phyloP scores from a whole-genome alignment of 768 basidiomycete species.

The Tulasnella sp. region DNA sequence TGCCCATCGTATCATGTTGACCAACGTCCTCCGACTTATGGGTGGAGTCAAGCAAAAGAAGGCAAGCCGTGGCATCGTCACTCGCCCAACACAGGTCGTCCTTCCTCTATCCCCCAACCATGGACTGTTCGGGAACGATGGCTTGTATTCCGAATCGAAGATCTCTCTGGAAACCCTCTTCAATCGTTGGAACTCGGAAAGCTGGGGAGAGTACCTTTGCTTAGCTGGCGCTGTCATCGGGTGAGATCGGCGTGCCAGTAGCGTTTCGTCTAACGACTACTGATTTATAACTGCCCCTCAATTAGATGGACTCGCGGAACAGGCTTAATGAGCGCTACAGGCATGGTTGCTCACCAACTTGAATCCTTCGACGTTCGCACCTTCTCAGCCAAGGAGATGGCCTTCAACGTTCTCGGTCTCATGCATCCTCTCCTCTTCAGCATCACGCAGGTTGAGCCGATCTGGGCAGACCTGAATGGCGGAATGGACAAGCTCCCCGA shows the following conservation, averaged over 20 bases:
- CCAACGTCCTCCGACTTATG: slow-evolving; percentile 91
- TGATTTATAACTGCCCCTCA: neutral
- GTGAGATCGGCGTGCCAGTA: slow-evolving; percentile 45
- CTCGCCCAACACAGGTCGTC: slow-evolving; percentile 97
- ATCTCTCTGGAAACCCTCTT: slow-evolving; percentile 97
- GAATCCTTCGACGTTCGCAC: slow-evolving; percentile 93
- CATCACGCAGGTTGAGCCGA: slow-evolving; percentile 98
- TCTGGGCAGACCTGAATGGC: slow-evolving; percentile 98
- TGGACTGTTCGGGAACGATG: slow-evolving; percentile 96
- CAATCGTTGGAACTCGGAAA: slow-evolving; percentile 96
- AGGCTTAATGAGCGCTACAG: slow-evolving; percentile 92
- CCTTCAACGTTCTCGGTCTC: slow-evolving; percentile 97
- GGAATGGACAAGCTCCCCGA: slow-evolving; percentile 97
- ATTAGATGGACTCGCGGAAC: slow-evolving; percentile 95
- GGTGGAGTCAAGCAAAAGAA: slow-evolving; percentile 99
- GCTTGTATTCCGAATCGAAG: slow-evolving; percentile 97
- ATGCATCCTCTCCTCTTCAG: slow-evolving; percentile 99
- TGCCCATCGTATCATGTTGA: slow-evolving; percentile 97
- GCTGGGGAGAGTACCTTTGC: slow-evolving; percentile 98
- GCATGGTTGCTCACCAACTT: slow-evolving; percentile 89
- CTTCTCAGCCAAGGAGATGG: slow-evolving; percentile 99
- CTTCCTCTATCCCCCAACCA: slow-evolving; percentile 97
- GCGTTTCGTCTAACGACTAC: neutral
- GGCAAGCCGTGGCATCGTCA: slow-evolving; percentile 92
- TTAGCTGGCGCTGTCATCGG: slow-evolving; percentile 98